Base-by-base conservation (phyloP, 202 grass and related monocot species). In the Schoenoplectus tabernaemontani region DNA sequence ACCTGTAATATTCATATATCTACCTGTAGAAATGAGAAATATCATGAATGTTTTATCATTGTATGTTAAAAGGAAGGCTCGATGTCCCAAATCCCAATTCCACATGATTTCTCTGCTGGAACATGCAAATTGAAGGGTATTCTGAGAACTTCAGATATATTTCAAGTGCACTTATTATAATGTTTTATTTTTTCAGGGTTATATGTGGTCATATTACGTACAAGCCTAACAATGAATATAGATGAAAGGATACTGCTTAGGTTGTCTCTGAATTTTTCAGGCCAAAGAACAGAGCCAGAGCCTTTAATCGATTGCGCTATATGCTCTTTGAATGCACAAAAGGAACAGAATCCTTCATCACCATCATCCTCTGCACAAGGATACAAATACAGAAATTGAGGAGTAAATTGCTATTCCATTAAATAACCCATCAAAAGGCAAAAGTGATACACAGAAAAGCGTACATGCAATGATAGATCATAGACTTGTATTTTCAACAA, bases 221-320 rank as follows among this genome's bases (percentile, higher is more conserved):
- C 50, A 59, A 57, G 60, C 13, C 33, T 13, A 80, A 77, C 57
- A 84, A 57, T 37, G 5, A 64, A 77, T 13, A 22, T 44, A 11
- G 54, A 74, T 73, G n/a, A 53, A 91, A 95, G 96, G 90, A 99
- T 99, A 99, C 96, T 91, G 72, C 69, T 89, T 71, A 95, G 84
- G 86, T 92, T 96, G 70, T 90, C 85, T 75, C 70, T 88, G 64
- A 99, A 89, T 83, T 85, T 77, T 7, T 26, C 57, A 50, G 96
- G 96, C 63, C 43, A 57, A 59, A 95, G 28, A 78, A 99, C 76
- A 86, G 83, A 82, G 47, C 92, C 88, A 76, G 86, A 87, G 17
- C 65, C 78, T 79, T 76, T 83, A 78, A 95, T 78, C 12, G 92
- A 90, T 57, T 83, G 44, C 47, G 82, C 80, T 6, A 81, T 61